A percentile compares a stretch with the other conserved stretches of the same genome.
Conservation (phyloP, 1,139 yeast genomes). For the Geotrichum restrictum region DNA sequence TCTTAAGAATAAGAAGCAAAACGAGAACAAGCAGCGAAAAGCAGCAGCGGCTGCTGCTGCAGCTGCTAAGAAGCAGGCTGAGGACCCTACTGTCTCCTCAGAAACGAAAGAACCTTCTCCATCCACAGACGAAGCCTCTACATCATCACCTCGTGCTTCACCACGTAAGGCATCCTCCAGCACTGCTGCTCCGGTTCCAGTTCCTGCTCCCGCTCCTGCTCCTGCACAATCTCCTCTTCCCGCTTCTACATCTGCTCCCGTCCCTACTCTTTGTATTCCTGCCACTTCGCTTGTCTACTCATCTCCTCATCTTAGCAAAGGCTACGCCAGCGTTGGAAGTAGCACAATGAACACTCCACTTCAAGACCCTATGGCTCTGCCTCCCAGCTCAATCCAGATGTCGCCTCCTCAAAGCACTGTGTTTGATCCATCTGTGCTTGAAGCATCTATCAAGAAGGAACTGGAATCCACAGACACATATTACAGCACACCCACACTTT, state of each 20-base stretch:
- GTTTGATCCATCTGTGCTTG: slow-evolving; percentile 7
- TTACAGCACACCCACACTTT: slow-evolving; percentile 6
- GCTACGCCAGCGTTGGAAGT: neutral
- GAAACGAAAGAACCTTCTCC: neutral
- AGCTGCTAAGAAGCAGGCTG: neutral
- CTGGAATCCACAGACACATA: slow-evolving; percentile 1
- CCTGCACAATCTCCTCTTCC: too few species aligned
- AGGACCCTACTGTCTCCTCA: neutral
- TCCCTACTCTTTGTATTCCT: neutral
- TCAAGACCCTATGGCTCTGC: neutral
- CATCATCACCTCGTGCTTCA: neutral
- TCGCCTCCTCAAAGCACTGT: neutral
- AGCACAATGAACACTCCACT: neutral
- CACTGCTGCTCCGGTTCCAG: too few species aligned
- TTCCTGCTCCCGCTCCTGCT: too few species aligned
- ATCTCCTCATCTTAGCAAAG: neutral
- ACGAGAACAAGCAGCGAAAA: neutral
- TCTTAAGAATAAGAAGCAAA: slow-evolving; percentile 12
- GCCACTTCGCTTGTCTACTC: neutral
- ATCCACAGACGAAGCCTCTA: neutral
- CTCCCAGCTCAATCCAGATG: neutral
- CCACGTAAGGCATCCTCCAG: too few species aligned
- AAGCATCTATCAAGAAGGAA: slow-evolving; percentile 6
- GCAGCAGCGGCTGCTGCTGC: slow-evolving; percentile 3
- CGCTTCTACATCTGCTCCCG: too few species aligned